Evolutionary conservation across 1,284 basidiomycete genomes (phyloP), one percentile per base, ranked within the genome.

Genomic region (Fereydounia khargensis): DNA sequence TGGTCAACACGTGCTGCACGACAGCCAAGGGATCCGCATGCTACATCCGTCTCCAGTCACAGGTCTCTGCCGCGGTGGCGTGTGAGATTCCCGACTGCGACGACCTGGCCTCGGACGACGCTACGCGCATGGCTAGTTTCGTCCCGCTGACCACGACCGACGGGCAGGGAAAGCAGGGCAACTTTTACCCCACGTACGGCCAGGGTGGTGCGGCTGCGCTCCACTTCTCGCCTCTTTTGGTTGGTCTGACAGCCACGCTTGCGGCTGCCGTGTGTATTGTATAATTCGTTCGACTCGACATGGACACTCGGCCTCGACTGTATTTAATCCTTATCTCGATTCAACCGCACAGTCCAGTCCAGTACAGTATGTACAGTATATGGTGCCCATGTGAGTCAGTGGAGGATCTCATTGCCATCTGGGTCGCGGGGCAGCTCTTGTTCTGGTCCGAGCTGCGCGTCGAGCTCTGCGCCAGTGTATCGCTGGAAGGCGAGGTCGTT

Each of bases 1-100:
- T 63, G 28, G 41, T 68, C 32, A 68, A 58, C 39, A 60, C 65
- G 1, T 68, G 65, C 44, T 68, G 65, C 22, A 49, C 55, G 10
- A 52, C 47, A n/a, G 39, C 35, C 4, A 30, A 35, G 9, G 39
- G 47, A 3, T 46, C 58, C 3, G 39, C 47, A 16, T 68, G 65
- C 48, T 68, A 57, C 57, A 59, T 48, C 32, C 39, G 65, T 6
- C 31, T 44, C 6, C 62, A 68, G 25, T 32, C 48, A 11, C 38
- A 28, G 6, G 50, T 55, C 5, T 32, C 38, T 0, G 24, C 44
- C 0, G 21, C 43, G 6, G 34, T 52, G 8, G 65, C 64, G 3
- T 68, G 65, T 38, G 43, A 41, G 24, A 68, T 68, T 16, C 65
- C 65, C 3, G 31, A 18, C 17, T 68, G 65, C 30, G 45, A 24